Evolutionary conservation across 75 land plant genomes (phyloP).

Genomic region (Ceratopteris richardii): DNA sequence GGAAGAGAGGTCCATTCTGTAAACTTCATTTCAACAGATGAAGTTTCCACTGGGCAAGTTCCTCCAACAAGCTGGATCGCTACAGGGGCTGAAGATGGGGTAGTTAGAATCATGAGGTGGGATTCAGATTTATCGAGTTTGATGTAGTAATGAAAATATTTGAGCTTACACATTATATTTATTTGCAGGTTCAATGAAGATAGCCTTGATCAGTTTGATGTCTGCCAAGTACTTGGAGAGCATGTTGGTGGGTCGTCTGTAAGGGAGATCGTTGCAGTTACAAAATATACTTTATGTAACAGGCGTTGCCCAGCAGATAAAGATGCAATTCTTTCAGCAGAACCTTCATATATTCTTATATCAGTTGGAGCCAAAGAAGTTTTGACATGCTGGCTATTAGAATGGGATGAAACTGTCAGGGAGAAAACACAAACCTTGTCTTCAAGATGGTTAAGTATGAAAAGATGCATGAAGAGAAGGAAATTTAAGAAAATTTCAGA

Average conservation of each 20-base stretch:
- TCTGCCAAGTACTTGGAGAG: slow-evolving; percentile 51
- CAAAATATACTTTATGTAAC: slow-evolving; percentile 21
- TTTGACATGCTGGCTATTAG: slow-evolving; percentile 67
- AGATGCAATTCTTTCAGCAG: slow-evolving; percentile 3
- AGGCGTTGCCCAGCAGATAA: background rate
- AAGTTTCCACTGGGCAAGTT: background rate
- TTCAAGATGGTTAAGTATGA: slow-evolving; percentile 15
- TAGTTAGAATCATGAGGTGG: slow-evolving; percentile 76
- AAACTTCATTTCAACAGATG: slow-evolving; percentile 41
- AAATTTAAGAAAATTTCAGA: background rate
- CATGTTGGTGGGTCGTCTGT: slow-evolving; percentile 99
- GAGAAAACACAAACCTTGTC: slow-evolving; percentile 1
- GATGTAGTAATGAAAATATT: too few species aligned
- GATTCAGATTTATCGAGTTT: too few species aligned
- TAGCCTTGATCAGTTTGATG: background rate
- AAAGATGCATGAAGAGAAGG: background rate
- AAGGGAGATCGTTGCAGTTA: slow-evolving; percentile 56
- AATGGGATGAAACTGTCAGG: slow-evolving; percentile 25
- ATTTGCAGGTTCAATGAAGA: background rate
- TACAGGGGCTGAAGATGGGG: slow-evolving; percentile 97
- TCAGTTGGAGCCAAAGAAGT: slow-evolving; percentile 97
- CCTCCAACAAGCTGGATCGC: slow-evolving; percentile 42
- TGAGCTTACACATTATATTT: too few species aligned
- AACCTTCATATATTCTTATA: slow-evolving; percentile 41
- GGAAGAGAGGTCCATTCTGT: slow-evolving; percentile 89